Evolutionary conservation across 2,329 filamentous ascomycete species (phyloP).

Genomic region (Rhynchosporium secalis): DNA sequence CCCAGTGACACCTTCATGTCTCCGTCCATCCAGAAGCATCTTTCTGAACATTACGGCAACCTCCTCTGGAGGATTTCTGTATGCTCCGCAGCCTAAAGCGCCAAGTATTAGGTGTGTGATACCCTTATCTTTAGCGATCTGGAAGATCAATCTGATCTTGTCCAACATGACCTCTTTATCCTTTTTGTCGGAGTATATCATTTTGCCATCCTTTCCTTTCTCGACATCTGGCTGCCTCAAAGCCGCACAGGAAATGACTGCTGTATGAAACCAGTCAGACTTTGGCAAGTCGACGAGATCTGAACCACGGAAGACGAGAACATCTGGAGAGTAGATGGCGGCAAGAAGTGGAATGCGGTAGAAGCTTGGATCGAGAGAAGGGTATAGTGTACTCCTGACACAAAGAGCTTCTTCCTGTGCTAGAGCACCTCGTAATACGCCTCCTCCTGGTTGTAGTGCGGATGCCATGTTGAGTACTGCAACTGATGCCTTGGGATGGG

Average conservation of each 20-base stretch:
- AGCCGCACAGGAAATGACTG: constrained; percentile 35
- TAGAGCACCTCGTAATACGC: constrained; percentile 59
- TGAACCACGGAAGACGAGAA: constrained; percentile 53
- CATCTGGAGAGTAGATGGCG: constrained; percentile 54
- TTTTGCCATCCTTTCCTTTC: neutral
- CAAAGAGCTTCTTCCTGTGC: constrained; percentile 72
- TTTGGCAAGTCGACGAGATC: constrained; percentile 50
- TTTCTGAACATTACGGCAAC: constrained; percentile 64
- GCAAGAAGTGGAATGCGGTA: constrained; percentile 31
- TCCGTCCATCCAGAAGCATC: constrained; percentile 54
- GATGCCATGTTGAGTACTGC: constrained; percentile 68
- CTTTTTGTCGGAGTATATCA: constrained; percentile 34
- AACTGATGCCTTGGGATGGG: constrained; percentile 44
- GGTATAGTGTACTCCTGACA: constrained; percentile 57
- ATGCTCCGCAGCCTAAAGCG: constrained; percentile 69
- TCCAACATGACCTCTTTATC: constrained; percentile 35
- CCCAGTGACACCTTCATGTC: constrained; percentile 61
- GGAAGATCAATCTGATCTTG: constrained; percentile 42
- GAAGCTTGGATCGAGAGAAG: constrained; percentile 48
- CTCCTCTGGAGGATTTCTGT: constrained; percentile 59
- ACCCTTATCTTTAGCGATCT: constrained; percentile 46
- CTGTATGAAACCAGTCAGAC: constrained; percentile 25
- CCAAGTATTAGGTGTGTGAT: constrained; percentile 63
- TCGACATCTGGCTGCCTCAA: constrained; percentile 27
- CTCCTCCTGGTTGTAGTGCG: constrained; percentile 57